Percentiles rank a stretch among this genome's conserved stretches.
Evolutionary conservation across 2,329 filamentous ascomycete genomes (phyloP).

Genomic region (Hymenotorrendiella dingleyae): DNA sequence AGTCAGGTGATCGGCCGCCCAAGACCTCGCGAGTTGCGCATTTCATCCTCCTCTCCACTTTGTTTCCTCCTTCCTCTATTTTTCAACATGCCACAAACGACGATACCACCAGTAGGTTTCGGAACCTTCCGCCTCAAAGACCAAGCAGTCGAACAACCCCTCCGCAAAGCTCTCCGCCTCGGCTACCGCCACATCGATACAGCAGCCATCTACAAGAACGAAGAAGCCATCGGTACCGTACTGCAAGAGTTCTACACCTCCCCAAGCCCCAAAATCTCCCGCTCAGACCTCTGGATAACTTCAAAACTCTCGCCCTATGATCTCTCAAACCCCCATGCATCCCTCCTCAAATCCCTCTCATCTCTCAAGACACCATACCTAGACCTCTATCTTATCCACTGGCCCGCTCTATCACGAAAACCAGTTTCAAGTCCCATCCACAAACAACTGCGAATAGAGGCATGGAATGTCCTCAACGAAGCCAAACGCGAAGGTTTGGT

Average conservation of each 20-base stretch:
- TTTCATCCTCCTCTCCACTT: too few species aligned
- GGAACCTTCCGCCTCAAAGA: slow-evolving; percentile 14
- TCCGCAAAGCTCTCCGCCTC: slow-evolving; percentile 16
- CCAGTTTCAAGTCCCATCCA: slow-evolving; percentile 51
- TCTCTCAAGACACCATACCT: slow-evolving; percentile 58
- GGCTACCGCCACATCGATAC: slow-evolving; percentile 23
- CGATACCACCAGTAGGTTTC: slow-evolving; percentile 10
- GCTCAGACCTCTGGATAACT: slow-evolving; percentile 22
- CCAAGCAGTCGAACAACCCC: slow-evolving; percentile 9
- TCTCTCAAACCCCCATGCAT: slow-evolving; percentile 33
- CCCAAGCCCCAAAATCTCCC: not conserved
- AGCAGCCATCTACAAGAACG: slow-evolving; percentile 16
- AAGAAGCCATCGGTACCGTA: slow-evolving; percentile 13
- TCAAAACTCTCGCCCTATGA: slow-evolving; percentile 14
- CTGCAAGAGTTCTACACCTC: slow-evolving; percentile 3
- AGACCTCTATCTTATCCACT: slow-evolving; percentile 67
- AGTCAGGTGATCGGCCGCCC: too few species aligned
- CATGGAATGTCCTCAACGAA: slow-evolving; percentile 65
- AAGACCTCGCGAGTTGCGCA: too few species aligned
- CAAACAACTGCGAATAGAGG: slow-evolving; percentile 48
- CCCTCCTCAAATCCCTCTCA: slow-evolving; percentile 50
- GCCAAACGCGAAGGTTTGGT: slow-evolving; percentile 61
- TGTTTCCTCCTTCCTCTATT: too few species aligned
- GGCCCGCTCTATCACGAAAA: slow-evolving; percentile 43
- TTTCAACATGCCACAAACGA: too few species aligned